Conservation (phyloP, 192 early-diverging fungal genomes). For the Mortierella alpina region DNA sequence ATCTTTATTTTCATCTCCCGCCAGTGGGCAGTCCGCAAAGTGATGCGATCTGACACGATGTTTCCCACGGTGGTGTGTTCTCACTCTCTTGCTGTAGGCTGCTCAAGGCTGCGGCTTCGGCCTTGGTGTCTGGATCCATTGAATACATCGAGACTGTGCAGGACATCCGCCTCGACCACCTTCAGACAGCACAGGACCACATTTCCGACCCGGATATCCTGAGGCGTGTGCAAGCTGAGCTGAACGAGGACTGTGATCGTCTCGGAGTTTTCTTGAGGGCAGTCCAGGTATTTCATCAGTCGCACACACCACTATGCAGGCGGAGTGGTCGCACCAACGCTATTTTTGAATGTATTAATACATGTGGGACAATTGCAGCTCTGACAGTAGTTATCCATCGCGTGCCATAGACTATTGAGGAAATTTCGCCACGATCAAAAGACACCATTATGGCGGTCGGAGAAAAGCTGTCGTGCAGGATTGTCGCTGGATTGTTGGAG, state of each 20-base stretch:
- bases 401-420: conserved; percentile 78
- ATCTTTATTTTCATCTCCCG: conserved; percentile 20
- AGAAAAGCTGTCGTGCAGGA: conserved; percentile 92
- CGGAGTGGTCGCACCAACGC: not conserved
- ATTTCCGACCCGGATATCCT: conserved; percentile 64
- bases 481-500: conserved; percentile 85
- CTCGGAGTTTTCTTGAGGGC: conserved; percentile 89
- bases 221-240: conserved; percentile 60
- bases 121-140: conserved; percentile 72
- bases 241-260: conserved; percentile 80
- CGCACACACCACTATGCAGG: too few species aligned
- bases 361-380: not conserved
- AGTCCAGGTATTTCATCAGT: conserved; percentile 69
- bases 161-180: conserved; percentile 83
- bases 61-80: not conserved
- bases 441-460: conserved; percentile 95
- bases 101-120: conserved; percentile 76
- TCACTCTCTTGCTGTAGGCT: conserved; percentile 55
- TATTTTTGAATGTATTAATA: not conserved
- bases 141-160: conserved; percentile 82
- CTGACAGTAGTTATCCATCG: not conserved
- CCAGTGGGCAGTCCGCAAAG: not conserved
- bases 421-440: conserved; percentile 93
- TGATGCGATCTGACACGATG: conserved; percentile 39
- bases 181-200: conserved; percentile 69